Evolutionary conservation across 108 stramenopile species (phyloP).

Genomic region (Cyclotella baltica): DNA sequence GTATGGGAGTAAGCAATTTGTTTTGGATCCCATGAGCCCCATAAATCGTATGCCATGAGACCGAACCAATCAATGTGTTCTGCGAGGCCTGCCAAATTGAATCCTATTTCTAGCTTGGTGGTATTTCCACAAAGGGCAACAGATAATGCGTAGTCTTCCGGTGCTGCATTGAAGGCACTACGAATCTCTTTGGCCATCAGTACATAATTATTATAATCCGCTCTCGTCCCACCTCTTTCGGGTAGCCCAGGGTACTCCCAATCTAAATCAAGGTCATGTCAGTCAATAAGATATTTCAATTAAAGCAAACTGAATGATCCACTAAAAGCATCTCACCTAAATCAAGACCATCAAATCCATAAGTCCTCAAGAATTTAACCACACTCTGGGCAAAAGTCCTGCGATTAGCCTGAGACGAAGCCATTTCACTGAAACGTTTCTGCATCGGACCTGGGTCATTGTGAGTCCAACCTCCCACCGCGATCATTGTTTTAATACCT

Average conservation of each 20-base stretch:
- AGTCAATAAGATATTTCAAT: no score
- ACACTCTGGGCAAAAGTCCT: constrained; percentile 40
- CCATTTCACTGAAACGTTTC: constrained; percentile 52
- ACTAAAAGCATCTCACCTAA: no score
- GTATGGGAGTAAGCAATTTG: constrained; percentile 50
- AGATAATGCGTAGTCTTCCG: constrained; percentile 37
- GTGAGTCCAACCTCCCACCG: constrained; percentile 59
- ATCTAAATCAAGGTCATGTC: constrained; percentile 52
- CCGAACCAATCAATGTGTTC: constrained; percentile 54
- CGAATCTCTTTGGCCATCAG: constrained; percentile 40
- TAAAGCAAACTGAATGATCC: no score
- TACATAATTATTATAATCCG: constrained; percentile 49
- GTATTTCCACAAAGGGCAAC: constrained; percentile 47
- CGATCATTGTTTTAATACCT: constrained; percentile 57
- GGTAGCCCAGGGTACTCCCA: constrained; percentile 48
- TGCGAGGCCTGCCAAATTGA: constrained; percentile 42
- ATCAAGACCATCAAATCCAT: constrained; percentile 55
- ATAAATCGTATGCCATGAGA: constrained; percentile 55
- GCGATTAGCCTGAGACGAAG: constrained; percentile 31
- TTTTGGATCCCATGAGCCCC: constrained; percentile 49
- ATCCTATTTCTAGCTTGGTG: constrained; percentile 54
- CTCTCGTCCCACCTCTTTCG: constrained; percentile 40
- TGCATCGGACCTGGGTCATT: constrained; percentile 58
- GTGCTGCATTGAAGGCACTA: constrained; percentile 39
- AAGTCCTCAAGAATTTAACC: constrained; percentile 39